Base-by-base conservation (phyloP, 768 basidiomycete genomes). In the Auricularia sp. region DNA sequence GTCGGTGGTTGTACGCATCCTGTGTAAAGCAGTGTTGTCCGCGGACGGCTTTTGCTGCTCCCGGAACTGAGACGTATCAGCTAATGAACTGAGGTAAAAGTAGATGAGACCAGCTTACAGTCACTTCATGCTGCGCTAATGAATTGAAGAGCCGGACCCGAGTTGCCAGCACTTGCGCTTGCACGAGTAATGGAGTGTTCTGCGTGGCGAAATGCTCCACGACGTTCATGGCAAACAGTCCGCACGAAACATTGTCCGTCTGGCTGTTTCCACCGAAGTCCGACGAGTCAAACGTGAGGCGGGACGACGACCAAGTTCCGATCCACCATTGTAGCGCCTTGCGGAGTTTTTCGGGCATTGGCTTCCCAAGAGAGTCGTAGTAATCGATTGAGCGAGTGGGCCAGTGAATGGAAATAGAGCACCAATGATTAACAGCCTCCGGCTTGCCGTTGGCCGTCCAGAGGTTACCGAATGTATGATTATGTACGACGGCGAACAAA, bases 201-300 rank as follows among this genome's bases (percentile, higher is more conserved):
- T 12, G 7, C 23, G 18, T 12, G 3, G 36, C 35, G 12, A 5
- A 18, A 14, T 62, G 36, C 3, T 14, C 35, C 6, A 62, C 36
- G 2, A 68, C 67, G 56, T 73, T 73, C 12, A 56, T 42, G 3
- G 68, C 62, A 36, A 66, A 62, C 3, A 71, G 53, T 1, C 67
- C 68, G 61, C 72, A 73, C 7, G 66, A 67, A 47, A 64, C 66
- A 21, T 35, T 54, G 34, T 73, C 72, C 7, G 65, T 42, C 61
- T 73, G 72, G 8, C 56, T 23, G 0, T 54, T 67, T 64, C 69
- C 66, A 0, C n/a, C 29, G 43, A 71, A 64, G 7, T 21, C 14
- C 12, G 4, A 3, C 12, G 12, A 16, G 18, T 5, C 4, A 16
- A 51, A 51, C 47, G 47, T 16, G 18, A 51, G 3, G 16, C 47